These are phyloP conservation scores for Aschersonia sp. DNA, from an alignment of 2,329 filamentous ascomycete species.

Conservation along the genomic window DNA sequence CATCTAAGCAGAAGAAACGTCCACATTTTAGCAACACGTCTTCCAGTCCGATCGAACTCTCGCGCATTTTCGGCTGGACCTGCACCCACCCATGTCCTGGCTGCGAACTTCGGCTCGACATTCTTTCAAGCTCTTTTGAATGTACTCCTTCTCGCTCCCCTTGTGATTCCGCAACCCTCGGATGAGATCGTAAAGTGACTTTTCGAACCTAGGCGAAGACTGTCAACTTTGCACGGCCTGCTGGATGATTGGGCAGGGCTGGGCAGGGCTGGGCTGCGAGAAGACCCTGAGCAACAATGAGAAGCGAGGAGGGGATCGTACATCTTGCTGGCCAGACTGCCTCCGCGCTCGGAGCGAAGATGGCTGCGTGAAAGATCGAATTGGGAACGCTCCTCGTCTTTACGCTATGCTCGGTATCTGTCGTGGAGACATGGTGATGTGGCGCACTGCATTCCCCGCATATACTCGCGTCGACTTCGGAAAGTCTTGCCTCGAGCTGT, in stretches of 20 bases:
- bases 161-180: constrained; percentile 91
- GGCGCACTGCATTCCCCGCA: background rate
- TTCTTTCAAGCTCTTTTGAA: constrained; percentile 86
- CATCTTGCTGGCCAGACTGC: background rate
- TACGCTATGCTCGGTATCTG: background rate
- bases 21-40: background rate
- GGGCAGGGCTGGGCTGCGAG: too few relatives aligned
- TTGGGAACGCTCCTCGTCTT: background rate
- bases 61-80: too few relatives aligned
- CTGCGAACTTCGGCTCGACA: constrained; percentile 85
- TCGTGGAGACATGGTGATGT: background rate
- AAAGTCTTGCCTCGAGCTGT: too few relatives aligned
- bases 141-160: constrained; percentile 88
- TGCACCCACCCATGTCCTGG: constrained; percentile 70
- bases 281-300: background rate
- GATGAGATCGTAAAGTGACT: constrained; percentile 97
- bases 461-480: background rate
- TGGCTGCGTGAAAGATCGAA: background rate
- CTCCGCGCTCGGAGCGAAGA: background rate
- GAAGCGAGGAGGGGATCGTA: background rate
- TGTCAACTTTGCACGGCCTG: background rate
- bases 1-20: constrained; percentile 36
- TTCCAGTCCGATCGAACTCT: background rate
- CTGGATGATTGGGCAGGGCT: too few relatives aligned
- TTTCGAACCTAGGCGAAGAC: constrained; percentile 67